phyloP scores from a whole-genome alignment of 2,329 filamentous ascomycete genomes.

The Fusarium nodosum region DNA sequence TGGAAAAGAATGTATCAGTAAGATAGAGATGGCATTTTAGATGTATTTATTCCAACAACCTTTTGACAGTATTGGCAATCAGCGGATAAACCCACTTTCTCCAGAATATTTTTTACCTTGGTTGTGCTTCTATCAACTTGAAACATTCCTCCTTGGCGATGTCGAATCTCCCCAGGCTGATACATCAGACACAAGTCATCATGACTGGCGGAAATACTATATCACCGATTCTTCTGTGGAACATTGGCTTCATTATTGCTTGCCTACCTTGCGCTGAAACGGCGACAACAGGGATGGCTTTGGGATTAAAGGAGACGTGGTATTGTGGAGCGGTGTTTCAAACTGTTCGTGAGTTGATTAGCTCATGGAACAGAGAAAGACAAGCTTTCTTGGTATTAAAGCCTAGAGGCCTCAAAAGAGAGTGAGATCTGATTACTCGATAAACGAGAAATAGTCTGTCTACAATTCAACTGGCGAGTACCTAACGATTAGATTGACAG shows the following conservation, averaged over 20 bases:
- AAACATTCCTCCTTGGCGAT: neutral
- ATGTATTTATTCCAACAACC: slow-evolving; percentile 18
- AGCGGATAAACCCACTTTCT: neutral
- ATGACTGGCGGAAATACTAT: slow-evolving; percentile 20
- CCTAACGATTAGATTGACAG: neutral
- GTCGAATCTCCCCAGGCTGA: neutral
- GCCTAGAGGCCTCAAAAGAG: neutral
- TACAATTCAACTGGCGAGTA: neutral
- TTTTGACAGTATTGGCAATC: neutral
- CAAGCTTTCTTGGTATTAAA: neutral
- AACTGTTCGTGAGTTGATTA: neutral
- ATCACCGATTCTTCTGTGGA: slow-evolving; percentile 15
- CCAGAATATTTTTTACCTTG: neutral
- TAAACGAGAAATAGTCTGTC: neutral
- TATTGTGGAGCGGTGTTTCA: slow-evolving; percentile 31
- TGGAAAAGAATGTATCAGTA: neutral
- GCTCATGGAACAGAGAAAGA: neutral
- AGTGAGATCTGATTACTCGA: neutral
- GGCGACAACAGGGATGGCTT: neutral
- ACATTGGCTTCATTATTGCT: slow-evolving; percentile 5
- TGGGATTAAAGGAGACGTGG: slow-evolving; percentile 23
- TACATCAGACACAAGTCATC: accelerated
- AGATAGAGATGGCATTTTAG: neutral
- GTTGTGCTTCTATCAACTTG: slow-evolving; percentile 15
- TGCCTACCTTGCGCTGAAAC: slow-evolving; percentile 14